Evolutionary conservation across 768 basidiomycete species (phyloP), one percentile per base, ranked within the genome.

Genomic region (Pleurotus salmoneostramineus): DNA sequence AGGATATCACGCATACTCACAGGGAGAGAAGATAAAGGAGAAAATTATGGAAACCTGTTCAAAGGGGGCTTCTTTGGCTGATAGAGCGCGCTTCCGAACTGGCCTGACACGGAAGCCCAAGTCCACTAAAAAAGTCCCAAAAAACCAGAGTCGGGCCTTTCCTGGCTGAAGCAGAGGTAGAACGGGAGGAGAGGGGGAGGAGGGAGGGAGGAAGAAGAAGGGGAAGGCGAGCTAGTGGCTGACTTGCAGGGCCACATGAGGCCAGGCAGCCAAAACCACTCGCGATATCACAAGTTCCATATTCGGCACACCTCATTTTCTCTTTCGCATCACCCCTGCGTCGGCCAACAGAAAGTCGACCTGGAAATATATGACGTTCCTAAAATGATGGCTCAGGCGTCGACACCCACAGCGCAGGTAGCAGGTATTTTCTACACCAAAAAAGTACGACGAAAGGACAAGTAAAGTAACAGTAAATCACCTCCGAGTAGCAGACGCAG

Each of bases 261-360:
- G 52, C 52, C 5, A 55, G 40, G 11, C 15, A 43, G 40, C 40
- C 52, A 42, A 55, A 55, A 36, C 52, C 10, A 55, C 36, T 43
- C 52, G 43, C 33, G 52, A 55, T 55, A 55, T 55, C 52, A 55
- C 52, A 55, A 55, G 35, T 43, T 17, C 52, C 27, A 42, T 55
- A 42, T 55, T 55, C n/a, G 52, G 52, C n/a, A 55, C 40, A 42
- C 52, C 36, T 33, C 31, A 17, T 21, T 42, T 55, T 55, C 32
- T 55, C 52, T 42, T 43, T 55, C 40, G 37, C 52, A 55, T 55
- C 52, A 55, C 27, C 52, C 52, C 52, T 55, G 52, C 52, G 36
- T 27, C 40, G 52, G 52, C 40, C 21, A 55, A 55, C 52, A 43
- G n/a, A 35, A 34, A 35, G 36, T 34, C 33, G 33, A 51, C 50